phyloP scores from a whole-genome alignment of 208 protist genomes.

The Leishmania tarentolae region DNA sequence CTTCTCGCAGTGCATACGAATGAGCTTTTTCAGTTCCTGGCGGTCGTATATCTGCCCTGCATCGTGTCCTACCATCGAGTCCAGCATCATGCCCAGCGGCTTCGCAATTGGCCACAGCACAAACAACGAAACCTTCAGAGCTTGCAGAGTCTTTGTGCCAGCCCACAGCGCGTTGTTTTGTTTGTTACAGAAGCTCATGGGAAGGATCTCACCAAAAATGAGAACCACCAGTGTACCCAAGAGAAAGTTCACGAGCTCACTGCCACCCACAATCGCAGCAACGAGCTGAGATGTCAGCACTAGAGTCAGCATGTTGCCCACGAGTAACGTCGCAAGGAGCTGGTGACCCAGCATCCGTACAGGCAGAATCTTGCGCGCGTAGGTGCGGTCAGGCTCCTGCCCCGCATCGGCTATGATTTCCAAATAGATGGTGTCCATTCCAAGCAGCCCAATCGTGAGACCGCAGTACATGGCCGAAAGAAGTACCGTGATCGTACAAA shows the following conservation, averaged over 20 bases:
- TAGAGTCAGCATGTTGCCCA: conserved; percentile 85
- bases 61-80: conserved; percentile 71
- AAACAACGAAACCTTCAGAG: conserved; percentile 65
- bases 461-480: conserved; percentile 83
- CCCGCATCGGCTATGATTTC: conserved; percentile 82
- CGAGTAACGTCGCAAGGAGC: conserved; percentile 65
- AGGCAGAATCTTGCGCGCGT: conserved; percentile 71
- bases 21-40: conserved; percentile 77
- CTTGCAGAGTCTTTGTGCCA: conserved; percentile 53
- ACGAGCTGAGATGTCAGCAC: conserved; percentile 84
- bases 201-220: conserved; percentile 79
- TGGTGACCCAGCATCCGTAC: conserved; percentile 75
- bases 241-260: conserved; percentile 76
- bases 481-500: conserved; percentile 49
- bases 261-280: conserved; percentile 59
- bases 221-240: conserved; percentile 67
- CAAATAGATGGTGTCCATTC: conserved; percentile 75
- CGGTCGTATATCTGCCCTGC: conserved; percentile 79
- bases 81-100: conserved; percentile 74
- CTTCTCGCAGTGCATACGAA: conserved; percentile 77
- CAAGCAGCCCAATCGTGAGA: conserved; percentile 81
- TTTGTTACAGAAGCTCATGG: conserved; percentile 82
- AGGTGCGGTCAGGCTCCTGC: conserved; percentile 61
- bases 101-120: conserved; percentile 74
- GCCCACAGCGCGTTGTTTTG: conserved; percentile 66